Conservation (phyloP, 768 basidiomycete species). For the Phylloporus sp. region DNA sequence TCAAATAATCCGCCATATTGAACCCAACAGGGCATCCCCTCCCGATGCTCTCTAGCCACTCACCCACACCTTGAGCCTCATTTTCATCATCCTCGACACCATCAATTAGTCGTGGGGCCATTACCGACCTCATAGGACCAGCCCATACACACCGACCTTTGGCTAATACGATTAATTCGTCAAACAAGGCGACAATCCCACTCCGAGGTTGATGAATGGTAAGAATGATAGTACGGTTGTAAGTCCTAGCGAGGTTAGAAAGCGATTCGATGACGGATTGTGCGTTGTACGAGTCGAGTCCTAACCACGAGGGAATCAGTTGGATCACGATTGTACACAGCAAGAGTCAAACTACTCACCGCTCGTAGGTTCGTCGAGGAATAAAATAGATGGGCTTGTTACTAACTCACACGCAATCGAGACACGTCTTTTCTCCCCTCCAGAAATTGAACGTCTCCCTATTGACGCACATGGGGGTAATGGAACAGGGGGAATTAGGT, state of each 20-base stretch:
- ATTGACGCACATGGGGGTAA: constrained; percentile 2
- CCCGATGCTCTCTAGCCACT: constrained; percentile 76
- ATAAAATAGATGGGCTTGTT: constrained; percentile 92
- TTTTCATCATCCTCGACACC: constrained; percentile 9
- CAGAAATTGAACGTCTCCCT: constrained; percentile 90
- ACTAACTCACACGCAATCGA: constrained; percentile 98
- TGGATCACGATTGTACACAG: not conserved
- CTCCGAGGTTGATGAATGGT: constrained; percentile 98
- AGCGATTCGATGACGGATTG: constrained; percentile 91
- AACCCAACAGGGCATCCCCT: constrained; percentile 88
- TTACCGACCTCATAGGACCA: constrained; percentile 24
- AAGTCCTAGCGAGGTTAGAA: constrained; percentile 78
- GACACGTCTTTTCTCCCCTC: constrained; percentile 95
- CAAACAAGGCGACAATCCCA: constrained; percentile 95
- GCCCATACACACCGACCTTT: constrained; percentile 57
- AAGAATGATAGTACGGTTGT: constrained; percentile 93
- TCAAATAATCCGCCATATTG: constrained; percentile 95
- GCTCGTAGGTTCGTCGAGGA: constrained; percentile 96
- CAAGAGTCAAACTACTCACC: constrained; percentile 45
- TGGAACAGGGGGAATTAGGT: not conserved
- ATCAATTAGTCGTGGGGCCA: constrained; percentile 3
- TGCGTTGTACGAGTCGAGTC: constrained; percentile 93
- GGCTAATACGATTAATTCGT: constrained; percentile 83
- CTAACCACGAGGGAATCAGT: constrained; percentile 34
- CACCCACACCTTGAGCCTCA: constrained; percentile 30